Percentiles rank a stretch among this genome's conserved stretches.
phyloP scores from a whole-genome alignment of 2,329 filamentous ascomycete genomes.

The Cytospora mali region DNA sequence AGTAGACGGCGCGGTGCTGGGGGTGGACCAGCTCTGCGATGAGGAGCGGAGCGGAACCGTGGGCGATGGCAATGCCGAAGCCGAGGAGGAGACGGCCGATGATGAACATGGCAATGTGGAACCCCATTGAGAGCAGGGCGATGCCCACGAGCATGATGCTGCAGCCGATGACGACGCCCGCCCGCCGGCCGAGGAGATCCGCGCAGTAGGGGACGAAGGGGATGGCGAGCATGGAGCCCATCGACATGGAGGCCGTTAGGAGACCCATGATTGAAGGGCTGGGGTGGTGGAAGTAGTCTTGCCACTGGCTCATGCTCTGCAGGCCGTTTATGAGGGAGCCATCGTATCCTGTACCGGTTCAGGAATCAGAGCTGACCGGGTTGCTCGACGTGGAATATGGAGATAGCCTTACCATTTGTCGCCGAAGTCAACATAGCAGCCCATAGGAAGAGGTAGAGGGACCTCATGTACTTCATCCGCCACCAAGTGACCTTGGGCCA shows the following conservation, averaged over 20 bases:
- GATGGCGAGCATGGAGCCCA: conserved; percentile 49
- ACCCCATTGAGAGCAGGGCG: conserved; percentile 42
- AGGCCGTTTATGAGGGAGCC: conserved; percentile 51
- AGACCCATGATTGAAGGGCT: conserved; percentile 43
- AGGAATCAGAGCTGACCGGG: neutral
- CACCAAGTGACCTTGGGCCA: conserved; percentile 38
- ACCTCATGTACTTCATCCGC: conserved; percentile 37
- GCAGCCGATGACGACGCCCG: conserved; percentile 48
- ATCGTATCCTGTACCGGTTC: conserved; percentile 39
- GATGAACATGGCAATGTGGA: conserved; percentile 45
- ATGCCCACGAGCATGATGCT: conserved; percentile 46
- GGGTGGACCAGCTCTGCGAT: conserved; percentile 44
- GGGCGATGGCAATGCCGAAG: conserved; percentile 35
- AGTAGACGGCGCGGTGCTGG: conserved; percentile 39
- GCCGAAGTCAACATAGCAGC: conserved; percentile 41
- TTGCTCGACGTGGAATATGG: neutral
- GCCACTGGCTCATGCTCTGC: conserved; percentile 48
- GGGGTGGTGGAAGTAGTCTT: conserved; percentile 38
- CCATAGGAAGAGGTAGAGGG: conserved; percentile 38
- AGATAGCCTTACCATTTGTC: conserved; percentile 37
- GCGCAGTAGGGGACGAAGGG: conserved; percentile 49
- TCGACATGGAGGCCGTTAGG: conserved; percentile 47
- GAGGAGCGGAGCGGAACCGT: conserved; percentile 31
- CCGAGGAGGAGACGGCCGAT: conserved; percentile 42
- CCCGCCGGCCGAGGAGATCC: conserved; percentile 47